Percentiles rank a stretch among this genome's conserved stretches.
These are phyloP conservation scores for Vanilla planifolia DNA, from an alignment of 106 monocot species.

Conservation along the genomic window DNA sequence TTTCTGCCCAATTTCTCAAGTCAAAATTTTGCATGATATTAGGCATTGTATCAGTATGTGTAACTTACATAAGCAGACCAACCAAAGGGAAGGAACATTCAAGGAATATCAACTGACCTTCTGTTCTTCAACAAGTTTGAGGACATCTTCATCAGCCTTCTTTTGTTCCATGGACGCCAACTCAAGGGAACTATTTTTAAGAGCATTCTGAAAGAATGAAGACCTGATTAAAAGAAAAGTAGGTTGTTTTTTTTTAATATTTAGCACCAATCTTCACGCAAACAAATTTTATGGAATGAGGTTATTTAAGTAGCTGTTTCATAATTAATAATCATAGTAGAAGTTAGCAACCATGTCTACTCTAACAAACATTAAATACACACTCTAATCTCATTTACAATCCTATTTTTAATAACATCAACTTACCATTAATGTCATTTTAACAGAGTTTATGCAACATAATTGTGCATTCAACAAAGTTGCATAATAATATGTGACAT, in stretches of 20 bases:
- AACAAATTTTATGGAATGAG: too few relatives aligned
- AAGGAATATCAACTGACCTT: constrained; percentile 30
- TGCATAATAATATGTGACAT: too few relatives aligned
- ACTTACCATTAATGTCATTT: too few relatives aligned
- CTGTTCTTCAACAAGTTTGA: constrained; percentile 61
- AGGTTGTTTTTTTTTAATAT: not conserved
- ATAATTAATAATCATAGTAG: too few relatives aligned
- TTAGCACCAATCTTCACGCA: not conserved
- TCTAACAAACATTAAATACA: too few relatives aligned
- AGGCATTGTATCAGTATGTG: not conserved
- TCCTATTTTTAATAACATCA: too few relatives aligned
- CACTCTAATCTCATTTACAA: too few relatives aligned
- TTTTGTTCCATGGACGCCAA: constrained; percentile 53
- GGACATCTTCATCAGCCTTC: constrained; percentile 53
- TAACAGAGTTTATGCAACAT: too few relatives aligned
- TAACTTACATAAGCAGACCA: not conserved
- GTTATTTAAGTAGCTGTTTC: not conserved
- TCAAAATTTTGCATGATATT: not conserved
- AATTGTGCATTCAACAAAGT: too few relatives aligned
- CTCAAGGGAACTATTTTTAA: constrained; percentile 44
- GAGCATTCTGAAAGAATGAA: constrained; percentile 35
- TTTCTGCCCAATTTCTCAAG: constrained; percentile 27
- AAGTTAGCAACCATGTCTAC: too few relatives aligned
- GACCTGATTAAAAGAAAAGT: not conserved
- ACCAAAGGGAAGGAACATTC: not conserved